Conservation (phyloP, 2,329 filamentous ascomycete species). For the Graphilbum fragrans region DNA sequence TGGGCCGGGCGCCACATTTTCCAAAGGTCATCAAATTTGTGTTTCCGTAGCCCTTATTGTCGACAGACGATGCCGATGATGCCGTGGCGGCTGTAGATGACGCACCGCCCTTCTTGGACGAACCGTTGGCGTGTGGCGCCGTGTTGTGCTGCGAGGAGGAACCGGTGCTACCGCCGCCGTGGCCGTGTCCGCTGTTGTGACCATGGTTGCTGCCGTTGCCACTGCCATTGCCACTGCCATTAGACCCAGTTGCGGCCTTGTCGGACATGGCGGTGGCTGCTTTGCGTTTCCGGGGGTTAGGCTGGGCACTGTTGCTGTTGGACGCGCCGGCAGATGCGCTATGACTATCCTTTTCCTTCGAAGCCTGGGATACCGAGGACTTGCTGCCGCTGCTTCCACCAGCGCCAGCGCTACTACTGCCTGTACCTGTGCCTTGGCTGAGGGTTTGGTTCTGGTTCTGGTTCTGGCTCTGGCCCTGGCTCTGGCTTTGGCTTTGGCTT, state of each 20-base stretch:
- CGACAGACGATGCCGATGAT: constrained; percentile 24
- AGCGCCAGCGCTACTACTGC: constrained; percentile 9
- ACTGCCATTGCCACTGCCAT: no score
- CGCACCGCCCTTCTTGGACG: constrained; percentile 5
- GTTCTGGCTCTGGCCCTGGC: constrained; percentile 12
- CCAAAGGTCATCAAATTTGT: constrained; percentile 88
- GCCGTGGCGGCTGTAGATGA: constrained; percentile 19
- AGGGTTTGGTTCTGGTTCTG: no score
- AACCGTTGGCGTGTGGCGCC: background rate
- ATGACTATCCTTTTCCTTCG: constrained; percentile 13
- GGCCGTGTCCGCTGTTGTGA: no score
- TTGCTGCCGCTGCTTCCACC: constrained; percentile 1
- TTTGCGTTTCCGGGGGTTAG: constrained; percentile 73
- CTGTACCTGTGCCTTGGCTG: background rate
- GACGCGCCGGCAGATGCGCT: constrained; percentile 4
- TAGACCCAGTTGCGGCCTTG: background rate
- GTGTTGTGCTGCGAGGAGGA: no score
- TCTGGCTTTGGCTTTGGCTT: no score
- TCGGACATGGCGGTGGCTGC: constrained; percentile 31
- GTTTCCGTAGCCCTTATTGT: constrained; percentile 35
- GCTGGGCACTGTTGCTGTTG: constrained; percentile 31
- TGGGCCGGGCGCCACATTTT: constrained; percentile 53
- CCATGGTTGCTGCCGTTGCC: no score
- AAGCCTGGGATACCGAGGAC: constrained; percentile 1
- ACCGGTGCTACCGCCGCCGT: no score